Percentiles rank a stretch among this genome's conserved stretches.
Conservation (phyloP, 2,329 filamentous ascomycete species). For the Hyphodiscus sp. region DNA sequence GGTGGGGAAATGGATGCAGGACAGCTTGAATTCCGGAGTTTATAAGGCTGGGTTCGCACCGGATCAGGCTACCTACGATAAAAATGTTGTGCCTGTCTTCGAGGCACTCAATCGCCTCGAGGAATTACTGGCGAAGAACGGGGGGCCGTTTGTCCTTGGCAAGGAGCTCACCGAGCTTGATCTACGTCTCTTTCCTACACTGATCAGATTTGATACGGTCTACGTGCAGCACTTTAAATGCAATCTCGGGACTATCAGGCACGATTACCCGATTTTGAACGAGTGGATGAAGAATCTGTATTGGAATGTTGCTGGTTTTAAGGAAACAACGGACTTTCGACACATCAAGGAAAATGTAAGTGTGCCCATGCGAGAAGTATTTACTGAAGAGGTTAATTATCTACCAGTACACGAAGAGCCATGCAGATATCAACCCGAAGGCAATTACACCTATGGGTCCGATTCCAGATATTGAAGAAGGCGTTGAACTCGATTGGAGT, state of each 20-base stretch:
- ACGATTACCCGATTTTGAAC: conserved; percentile 48
- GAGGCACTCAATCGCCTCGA: conserved; percentile 70
- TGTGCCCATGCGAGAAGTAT: background rate
- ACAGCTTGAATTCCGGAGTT: conserved; percentile 60
- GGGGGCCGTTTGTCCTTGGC: conserved; percentile 51
- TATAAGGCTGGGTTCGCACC: conserved; percentile 77
- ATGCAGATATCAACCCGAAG: conserved; percentile 57
- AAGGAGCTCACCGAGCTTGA: conserved; percentile 61
- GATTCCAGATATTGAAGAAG: conserved; percentile 68
- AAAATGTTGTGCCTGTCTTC: conserved; percentile 64
- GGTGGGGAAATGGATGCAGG: conserved; percentile 26
- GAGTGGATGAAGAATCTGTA: conserved; percentile 60
- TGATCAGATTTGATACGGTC: conserved; percentile 60
- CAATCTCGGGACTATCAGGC: conserved; percentile 55
- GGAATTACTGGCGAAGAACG: conserved; percentile 47
- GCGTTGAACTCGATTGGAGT: conserved; percentile 59
- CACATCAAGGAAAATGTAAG: conserved; percentile 45
- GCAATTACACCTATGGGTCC: conserved; percentile 82
- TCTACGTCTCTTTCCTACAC: conserved; percentile 59
- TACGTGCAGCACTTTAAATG: conserved; percentile 62
- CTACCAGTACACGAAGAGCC: conserved; percentile 83
- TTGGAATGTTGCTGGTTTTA: conserved; percentile 53
- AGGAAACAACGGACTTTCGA: conserved; percentile 26
- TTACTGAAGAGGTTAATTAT: background rate
- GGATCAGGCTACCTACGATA: conserved; percentile 73